These are phyloP conservation scores for Canavalia ensiformis DNA, from an alignment of 306 rosid species.

Conservation along the genomic window DNA sequence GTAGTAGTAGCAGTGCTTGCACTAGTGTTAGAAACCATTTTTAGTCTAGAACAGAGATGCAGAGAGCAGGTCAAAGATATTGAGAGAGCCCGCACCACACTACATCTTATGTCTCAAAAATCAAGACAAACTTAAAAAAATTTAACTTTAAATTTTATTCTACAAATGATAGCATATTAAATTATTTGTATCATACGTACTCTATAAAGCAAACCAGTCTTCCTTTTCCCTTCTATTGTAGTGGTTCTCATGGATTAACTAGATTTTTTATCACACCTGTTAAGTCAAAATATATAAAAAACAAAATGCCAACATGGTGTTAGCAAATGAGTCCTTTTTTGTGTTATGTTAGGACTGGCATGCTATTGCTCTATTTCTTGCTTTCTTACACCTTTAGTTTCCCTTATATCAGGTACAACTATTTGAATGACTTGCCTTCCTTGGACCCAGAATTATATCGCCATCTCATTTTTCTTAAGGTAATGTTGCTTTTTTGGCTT, in stretches of 20 bases:
- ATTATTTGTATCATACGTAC: slow-evolving; percentile 1
- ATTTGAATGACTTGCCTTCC: slow-evolving; percentile 96
- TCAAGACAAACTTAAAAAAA: slow-evolving; percentile 40
- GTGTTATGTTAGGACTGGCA: slow-evolving; percentile 7
- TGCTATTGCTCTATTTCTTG: slow-evolving; percentile 28
- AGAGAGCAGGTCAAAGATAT: too few relatives aligned
- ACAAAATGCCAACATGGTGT: slow-evolving; percentile 67
- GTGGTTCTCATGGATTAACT: neutral
- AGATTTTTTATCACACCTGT: neutral
- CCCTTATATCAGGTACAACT: slow-evolving; percentile 75
- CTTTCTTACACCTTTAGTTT: slow-evolving; percentile 34
- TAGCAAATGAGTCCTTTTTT: neutral
- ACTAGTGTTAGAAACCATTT: too few relatives aligned
- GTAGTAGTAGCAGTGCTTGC: too few relatives aligned
- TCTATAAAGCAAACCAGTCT: slow-evolving; percentile 5
- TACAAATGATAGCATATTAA: neutral
- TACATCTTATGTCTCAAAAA: slow-evolving; percentile 37
- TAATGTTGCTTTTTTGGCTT: slow-evolving; percentile 37
- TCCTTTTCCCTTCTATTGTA: neutral
- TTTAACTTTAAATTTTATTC: neutral
- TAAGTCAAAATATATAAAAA: slow-evolving; percentile 70
- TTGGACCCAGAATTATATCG: slow-evolving; percentile 95
- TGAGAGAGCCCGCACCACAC: too few relatives aligned
- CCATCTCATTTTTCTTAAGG: slow-evolving; percentile 95
- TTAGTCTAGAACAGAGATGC: too few relatives aligned